A percentile compares a stretch with the other conserved stretches of the same genome.
These are phyloP conservation scores for Uncinocarpus reesii DNA, from an alignment of 2,329 filamentous ascomycete species.

Conservation along the genomic window DNA sequence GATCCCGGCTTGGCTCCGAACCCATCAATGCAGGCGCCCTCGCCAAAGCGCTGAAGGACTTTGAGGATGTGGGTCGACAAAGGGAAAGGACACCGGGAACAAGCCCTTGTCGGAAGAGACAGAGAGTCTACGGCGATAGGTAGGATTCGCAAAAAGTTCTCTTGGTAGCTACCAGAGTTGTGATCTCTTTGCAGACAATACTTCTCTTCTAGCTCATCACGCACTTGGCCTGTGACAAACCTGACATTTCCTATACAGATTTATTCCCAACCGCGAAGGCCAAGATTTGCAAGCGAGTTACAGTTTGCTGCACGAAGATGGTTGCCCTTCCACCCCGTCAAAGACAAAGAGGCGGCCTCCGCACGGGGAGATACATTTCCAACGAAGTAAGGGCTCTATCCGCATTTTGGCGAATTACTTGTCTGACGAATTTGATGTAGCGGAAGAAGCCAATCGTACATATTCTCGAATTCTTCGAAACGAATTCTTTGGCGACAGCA, in stretches of 20 bases:
- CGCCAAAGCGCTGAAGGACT: constrained; percentile 51
- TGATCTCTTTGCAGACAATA: neutral
- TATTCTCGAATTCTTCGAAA: constrained; percentile 80
- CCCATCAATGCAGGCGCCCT: constrained; percentile 50
- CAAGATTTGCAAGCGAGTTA: constrained; percentile 91
- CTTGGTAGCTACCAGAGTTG: too few species aligned
- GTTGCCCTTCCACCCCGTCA: constrained; percentile 82
- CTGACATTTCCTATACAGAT: constrained; percentile 45
- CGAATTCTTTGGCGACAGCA: constrained; percentile 82
- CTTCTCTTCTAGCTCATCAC: neutral
- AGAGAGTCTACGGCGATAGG: constrained; percentile 56
- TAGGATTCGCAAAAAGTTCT: too few species aligned
- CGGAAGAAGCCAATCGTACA: constrained; percentile 88
- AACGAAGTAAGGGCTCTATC: constrained; percentile 59
- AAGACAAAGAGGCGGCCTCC: constrained; percentile 74
- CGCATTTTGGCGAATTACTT: constrained; percentile 6
- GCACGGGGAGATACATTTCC: constrained; percentile 85
- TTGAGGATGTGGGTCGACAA: constrained; percentile 49
- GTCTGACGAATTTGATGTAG: constrained; percentile 34
- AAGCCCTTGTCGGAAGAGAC: constrained; percentile 59
- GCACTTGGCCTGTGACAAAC: neutral
- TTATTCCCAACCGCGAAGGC: constrained; percentile 87
- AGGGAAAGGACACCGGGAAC: constrained; percentile 53
- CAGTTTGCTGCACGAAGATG: constrained; percentile 82
- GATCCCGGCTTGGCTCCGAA: constrained; percentile 35